Percentiles rank a stretch among this genome's conserved stretches.
These are phyloP conservation scores for Solanum tarapatanum DNA, from an alignment of 257 asterid genomes.

Conservation along the genomic window DNA sequence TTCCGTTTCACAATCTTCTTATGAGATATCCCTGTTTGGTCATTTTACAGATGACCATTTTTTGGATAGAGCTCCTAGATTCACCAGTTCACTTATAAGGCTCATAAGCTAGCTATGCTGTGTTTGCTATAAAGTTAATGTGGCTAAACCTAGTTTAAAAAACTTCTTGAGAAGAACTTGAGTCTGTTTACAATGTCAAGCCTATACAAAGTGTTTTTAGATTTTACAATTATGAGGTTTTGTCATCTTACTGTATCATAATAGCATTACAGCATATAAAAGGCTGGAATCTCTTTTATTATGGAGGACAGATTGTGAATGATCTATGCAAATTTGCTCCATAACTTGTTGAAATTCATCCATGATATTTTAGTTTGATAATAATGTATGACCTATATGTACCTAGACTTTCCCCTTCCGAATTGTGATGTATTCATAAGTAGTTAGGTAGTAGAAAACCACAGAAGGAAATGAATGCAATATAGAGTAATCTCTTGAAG, in stretches of 20 bases:
- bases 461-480: not conserved
- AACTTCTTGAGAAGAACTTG: not conserved
- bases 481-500: not conserved
- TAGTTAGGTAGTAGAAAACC: not conserved
- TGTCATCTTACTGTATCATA: not conserved
- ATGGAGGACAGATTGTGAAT: not conserved
- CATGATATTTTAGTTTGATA: not conserved
- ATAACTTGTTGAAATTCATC: not conserved
- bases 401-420: not conserved
- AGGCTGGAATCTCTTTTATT: not conserved
- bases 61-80: not conserved
- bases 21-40: not conserved
- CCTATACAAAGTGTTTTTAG: not conserved
- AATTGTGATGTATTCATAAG: not conserved
- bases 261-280: not conserved
- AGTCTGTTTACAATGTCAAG: not conserved
- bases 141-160: not conserved
- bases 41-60: not conserved
- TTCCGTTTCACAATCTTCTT: not conserved
- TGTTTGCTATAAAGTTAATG: not conserved
- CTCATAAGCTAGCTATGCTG: not conserved
- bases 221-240: not conserved
- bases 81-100: not conserved
- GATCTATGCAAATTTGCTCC: not conserved
- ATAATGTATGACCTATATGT: not conserved